These are phyloP conservation scores for Melanogaster broomeanus DNA, from an alignment of 768 basidiomycete species.

Conservation along the genomic window DNA sequence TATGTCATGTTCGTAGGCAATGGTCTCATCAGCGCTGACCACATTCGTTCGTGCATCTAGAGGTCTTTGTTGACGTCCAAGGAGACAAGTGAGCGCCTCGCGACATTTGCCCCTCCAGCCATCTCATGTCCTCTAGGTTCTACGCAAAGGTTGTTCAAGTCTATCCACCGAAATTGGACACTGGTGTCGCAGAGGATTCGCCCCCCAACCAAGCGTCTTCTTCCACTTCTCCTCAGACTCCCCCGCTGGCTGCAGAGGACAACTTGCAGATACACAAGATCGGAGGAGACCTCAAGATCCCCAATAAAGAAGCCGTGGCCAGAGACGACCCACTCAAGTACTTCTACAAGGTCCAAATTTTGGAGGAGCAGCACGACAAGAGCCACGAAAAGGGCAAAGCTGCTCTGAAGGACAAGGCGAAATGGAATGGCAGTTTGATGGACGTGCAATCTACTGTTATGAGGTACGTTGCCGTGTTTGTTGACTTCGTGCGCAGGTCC, in stretches of 20 bases:
- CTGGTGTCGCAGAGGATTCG: constrained; percentile 40
- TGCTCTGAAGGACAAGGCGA: constrained; percentile 57
- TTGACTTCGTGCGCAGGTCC: no score
- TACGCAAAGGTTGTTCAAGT: constrained; percentile 81
- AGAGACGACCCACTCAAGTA: constrained; percentile 83
- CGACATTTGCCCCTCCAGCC: background rate
- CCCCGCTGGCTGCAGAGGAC: constrained; percentile 47
- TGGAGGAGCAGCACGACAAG: constrained; percentile 75
- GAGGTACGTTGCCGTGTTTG: constrained; percentile 55
- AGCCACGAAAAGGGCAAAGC: constrained; percentile 60
- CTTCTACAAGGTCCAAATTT: constrained; percentile 84
- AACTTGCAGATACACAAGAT: constrained; percentile 63
- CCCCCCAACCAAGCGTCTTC: constrained; percentile 30
- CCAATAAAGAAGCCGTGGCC: constrained; percentile 66
- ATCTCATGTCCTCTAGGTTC: constrained; percentile 53
- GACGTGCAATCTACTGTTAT: constrained; percentile 81
- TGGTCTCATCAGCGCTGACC: constrained; percentile 16
- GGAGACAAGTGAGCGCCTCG: constrained; percentile 75
- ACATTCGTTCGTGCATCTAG: constrained; percentile 40
- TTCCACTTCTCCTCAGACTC: constrained; percentile 46
- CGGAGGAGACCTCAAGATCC: constrained; percentile 76
- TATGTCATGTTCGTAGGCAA: constrained; percentile 43
- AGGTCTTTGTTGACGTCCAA: constrained; percentile 82
- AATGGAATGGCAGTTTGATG: constrained; percentile 75
- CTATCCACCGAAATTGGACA: constrained; percentile 60